Percentiles rank a stretch among this genome's conserved stretches.
These are phyloP conservation scores for Phytophthora pisi DNA, from an alignment of 352 stramenopile species.

Conservation along the genomic window DNA sequence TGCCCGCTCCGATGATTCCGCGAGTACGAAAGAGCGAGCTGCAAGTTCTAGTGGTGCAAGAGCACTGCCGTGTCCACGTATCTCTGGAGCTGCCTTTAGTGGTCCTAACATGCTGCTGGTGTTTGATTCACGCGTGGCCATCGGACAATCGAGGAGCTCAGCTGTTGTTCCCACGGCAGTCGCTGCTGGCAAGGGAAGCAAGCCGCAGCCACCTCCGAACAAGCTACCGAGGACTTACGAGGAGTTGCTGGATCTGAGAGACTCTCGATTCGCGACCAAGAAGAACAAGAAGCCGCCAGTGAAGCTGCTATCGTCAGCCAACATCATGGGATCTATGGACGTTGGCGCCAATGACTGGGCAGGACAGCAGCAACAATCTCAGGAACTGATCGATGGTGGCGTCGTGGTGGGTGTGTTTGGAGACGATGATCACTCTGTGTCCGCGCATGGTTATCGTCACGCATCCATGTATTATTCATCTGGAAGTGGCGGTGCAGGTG, in stretches of 20 bases:
- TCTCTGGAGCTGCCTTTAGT: conserved; percentile 83
- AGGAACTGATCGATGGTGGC: conserved; percentile 39
- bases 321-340: conserved; percentile 61
- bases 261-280: conserved; percentile 79
- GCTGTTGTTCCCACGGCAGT: conserved; percentile 49
- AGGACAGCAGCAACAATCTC: conserved; percentile 37
- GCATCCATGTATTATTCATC: conserved; percentile 51
- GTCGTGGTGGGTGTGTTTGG: conserved; percentile 38
- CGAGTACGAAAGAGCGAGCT: conserved; percentile 21
- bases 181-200: conserved; percentile 59
- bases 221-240: conserved; percentile 80
- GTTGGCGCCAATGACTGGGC: conserved; percentile 58
- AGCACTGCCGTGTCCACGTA: conserved; percentile 71
- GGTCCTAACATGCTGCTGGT: conserved; percentile 85
- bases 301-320: conserved; percentile 55
- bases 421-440: conserved; percentile 31
- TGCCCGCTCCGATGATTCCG: conserved; percentile 19
- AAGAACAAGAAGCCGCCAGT: conserved; percentile 78
- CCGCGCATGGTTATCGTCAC: conserved; percentile 37
- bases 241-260: conserved; percentile 71
- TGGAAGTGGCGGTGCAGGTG: conserved; percentile 22
- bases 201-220: conserved; percentile 37
- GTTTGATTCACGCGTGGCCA: conserved; percentile 84
- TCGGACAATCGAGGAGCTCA: conserved; percentile 67
- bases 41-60: conserved; percentile 30